Evolutionary conservation across 768 basidiomycete genomes (phyloP).

Genomic region (Boletus tomentosulus): DNA sequence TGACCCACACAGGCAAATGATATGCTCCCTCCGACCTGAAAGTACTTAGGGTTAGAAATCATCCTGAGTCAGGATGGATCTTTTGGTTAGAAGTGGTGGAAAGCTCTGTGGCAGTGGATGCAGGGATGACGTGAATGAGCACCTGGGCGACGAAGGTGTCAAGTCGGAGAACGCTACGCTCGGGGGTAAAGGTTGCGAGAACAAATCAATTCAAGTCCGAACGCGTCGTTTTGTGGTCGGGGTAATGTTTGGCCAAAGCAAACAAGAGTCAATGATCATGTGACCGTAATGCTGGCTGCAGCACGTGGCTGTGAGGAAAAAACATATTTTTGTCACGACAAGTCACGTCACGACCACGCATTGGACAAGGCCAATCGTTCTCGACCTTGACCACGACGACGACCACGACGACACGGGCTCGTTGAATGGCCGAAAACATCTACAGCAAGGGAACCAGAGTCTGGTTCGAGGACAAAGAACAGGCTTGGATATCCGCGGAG

Average conservation of each 20-base stretch:
- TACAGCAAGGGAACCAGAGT: constrained; percentile 87
- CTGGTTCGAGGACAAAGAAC: constrained; percentile 93
- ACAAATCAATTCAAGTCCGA: not conserved
- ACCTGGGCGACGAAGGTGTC: constrained; percentile 47
- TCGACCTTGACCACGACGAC: constrained; percentile 14
- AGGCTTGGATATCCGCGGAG: constrained; percentile 91
- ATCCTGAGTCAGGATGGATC: constrained; percentile 42
- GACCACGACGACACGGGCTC: constrained; percentile 23
- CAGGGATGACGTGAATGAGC: constrained; percentile 29
- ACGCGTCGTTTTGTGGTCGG: constrained; percentile 9
- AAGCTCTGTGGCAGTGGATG: constrained; percentile 28
- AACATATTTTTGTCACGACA: constrained; percentile 8
- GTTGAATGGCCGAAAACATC: constrained; percentile 90
- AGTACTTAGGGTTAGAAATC: constrained; percentile 61
- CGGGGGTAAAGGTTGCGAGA: constrained; percentile 6
- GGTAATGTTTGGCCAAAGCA: no score
- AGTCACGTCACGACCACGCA: constrained; percentile 23
- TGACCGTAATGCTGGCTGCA: not conserved
- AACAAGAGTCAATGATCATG: not conserved
- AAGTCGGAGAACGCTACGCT: constrained; percentile 18
- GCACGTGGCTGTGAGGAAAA: constrained; percentile 20
- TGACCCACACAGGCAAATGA: constrained; percentile 22
- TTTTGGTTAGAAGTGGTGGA: constrained; percentile 46
- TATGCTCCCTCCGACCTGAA: constrained; percentile 32
- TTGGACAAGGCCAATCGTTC: not conserved